Conservation (phyloP, 192 early-diverging fungal genomes). For the Backusella tuberculispora region DNA sequence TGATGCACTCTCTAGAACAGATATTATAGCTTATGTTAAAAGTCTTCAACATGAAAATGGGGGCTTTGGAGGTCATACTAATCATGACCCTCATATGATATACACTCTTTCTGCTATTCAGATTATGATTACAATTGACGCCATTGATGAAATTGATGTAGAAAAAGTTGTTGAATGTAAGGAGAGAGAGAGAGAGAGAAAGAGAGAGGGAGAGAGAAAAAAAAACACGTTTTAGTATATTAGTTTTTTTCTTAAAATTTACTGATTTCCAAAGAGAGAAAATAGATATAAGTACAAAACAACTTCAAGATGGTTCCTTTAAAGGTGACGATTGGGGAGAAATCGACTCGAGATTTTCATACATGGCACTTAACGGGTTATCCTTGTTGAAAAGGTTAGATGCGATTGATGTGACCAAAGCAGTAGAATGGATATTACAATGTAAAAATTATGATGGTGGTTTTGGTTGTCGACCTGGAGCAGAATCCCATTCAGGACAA, state of each 20-base stretch:
- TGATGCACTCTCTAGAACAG: slow-evolving; percentile 68
- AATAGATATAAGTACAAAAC: slow-evolving; percentile 66
- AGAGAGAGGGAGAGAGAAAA: not conserved
- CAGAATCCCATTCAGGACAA: slow-evolving; percentile 91
- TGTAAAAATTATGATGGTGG: slow-evolving; percentile 98
- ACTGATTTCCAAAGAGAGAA: not conserved
- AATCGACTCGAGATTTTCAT: slow-evolving; percentile 92
- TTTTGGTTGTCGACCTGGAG: slow-evolving; percentile 87
- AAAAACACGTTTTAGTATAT: not conserved
- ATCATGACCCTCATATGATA: slow-evolving; percentile 89
- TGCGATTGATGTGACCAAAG: slow-evolving; percentile 62
- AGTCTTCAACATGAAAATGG: slow-evolving; percentile 83
- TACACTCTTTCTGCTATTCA: slow-evolving; percentile 94
- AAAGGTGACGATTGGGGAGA: slow-evolving; percentile 93
- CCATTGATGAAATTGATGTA: slow-evolving; percentile 74
- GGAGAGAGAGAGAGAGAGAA: not conserved
- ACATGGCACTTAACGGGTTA: slow-evolving; percentile 78
- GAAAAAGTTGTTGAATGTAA: slow-evolving; percentile 72
- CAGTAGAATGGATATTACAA: slow-evolving; percentile 69
- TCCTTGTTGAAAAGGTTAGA: slow-evolving; percentile 77
- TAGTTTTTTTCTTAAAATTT: not conserved
- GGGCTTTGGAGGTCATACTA: slow-evolving; percentile 88
- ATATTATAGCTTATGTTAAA: slow-evolving; percentile 80
- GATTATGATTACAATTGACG: slow-evolving; percentile 80
- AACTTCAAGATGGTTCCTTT: slow-evolving; percentile 78